Base-by-base conservation (phyloP, 2,329 filamentous ascomycete species). In the Fusarium newnesense region DNA sequence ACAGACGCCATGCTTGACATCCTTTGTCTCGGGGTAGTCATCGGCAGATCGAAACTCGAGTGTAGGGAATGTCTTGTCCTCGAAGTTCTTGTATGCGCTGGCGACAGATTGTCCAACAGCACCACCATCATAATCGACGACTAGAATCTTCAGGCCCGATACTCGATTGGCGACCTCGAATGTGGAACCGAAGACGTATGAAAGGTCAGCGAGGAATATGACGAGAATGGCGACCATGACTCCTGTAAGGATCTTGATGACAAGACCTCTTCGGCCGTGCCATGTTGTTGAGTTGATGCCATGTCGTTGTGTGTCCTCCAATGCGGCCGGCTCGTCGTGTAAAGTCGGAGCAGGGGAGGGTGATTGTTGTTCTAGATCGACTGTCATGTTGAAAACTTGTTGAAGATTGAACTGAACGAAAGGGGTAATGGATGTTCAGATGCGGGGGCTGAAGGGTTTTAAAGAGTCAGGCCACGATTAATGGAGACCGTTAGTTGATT, bases 1-100 rank as follows among this genome's bases (percentile, higher is more conserved):
- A 64, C 83, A 84, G 28, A 85, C 81, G 2, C 78, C 77, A n/a
- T 79, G 68, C 40, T 72, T 72, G 8, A 84, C 61, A 34, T 79
- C 72, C 3, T 60, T 74, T 0, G 77, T 57, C 1, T 73, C 70
- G 0, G 80, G 67, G 56, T 78, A 84, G n/a, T 81, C 54, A 2
- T 67, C 61, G 10, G 65, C 39, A 1, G 74, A 58, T 24, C 60
- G 70, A 52, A 81, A 79, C 32, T 79, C 73, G 28, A 84, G 50
- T 2, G 80, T 80, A 2, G 80, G 81, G 64, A 81, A 83, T 7
- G 36, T 57, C 15, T 77, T 61, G n/a, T 69, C 78, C 54, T 81
- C 67, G 3, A 84, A 49, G 9, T 61, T 64, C n/a, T 73, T 46
- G 62, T 83, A 83, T n/a, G 83, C 81, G 13, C 67, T 61, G 13